phyloP scores from a whole-genome alignment of 1,284 basidiomycete species.

The Cutaneotrichosporon mucoides region DNA sequence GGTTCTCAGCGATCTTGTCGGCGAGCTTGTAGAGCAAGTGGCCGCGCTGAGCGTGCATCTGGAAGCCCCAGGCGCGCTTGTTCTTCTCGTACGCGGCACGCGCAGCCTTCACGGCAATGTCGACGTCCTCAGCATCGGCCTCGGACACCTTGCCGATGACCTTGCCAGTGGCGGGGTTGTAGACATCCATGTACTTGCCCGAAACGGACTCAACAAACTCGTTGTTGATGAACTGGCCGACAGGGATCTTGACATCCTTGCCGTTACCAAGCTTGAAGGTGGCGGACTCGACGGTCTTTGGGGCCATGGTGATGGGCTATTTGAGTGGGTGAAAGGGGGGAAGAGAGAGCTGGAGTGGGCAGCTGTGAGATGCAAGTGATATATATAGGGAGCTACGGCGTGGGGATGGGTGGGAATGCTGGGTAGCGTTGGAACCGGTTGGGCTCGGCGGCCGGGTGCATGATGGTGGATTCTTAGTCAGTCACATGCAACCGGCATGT shows the following conservation, averaged over 20 bases:
- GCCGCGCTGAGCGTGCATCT: conserved; percentile 60
- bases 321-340: neutral
- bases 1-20: conserved; percentile 81
- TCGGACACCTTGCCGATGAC: conserved; percentile 33
- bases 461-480: too few relatives aligned
- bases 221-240: conserved; percentile 33
- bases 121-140: conserved; percentile 61
- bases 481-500: too few relatives aligned
- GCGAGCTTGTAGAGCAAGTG: conserved; percentile 74
- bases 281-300: neutral
- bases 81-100: conserved; percentile 66
- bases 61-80: conserved; percentile 67
- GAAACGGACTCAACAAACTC: conserved; percentile 30
- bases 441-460: too few relatives aligned
- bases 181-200: conserved; percentile 28
- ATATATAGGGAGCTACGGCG: neutral
- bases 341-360: neutral
- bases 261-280: conserved; percentile 21
- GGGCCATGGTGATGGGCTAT: neutral
- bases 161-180: conserved; percentile 57
- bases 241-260: conserved; percentile 14
- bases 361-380: neutral
- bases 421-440: too few relatives aligned
- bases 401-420: neutral
- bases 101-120: conserved; percentile 75